These are phyloP conservation scores for Dipodascus geniculatus DNA, from an alignment of 805 yeast genomes.

Conservation along the genomic window DNA sequence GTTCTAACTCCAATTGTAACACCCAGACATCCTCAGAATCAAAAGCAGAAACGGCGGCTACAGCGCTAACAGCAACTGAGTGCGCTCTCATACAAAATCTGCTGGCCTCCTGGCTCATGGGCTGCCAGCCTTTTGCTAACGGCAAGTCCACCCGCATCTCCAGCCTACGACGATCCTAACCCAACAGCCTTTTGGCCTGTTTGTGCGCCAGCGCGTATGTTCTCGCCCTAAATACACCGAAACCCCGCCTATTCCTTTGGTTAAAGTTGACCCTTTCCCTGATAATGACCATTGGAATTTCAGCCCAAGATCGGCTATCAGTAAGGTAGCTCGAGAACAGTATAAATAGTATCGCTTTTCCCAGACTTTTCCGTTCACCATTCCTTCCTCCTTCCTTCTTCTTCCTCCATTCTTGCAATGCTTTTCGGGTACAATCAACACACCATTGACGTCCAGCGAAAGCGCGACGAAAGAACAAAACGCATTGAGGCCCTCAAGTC, in stretches of 20 bases:
- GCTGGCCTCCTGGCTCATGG: too few relatives aligned
- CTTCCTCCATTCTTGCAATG: neutral
- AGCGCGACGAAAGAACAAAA: constrained; percentile 25
- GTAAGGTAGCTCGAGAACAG: neutral
- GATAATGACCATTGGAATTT: neutral
- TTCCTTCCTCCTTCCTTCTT: neutral
- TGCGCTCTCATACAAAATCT: too few relatives aligned
- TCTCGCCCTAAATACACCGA: neutral
- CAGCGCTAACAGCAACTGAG: too few relatives aligned
- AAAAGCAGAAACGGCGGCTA: too few relatives aligned
- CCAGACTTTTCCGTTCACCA: neutral
- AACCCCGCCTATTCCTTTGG: neutral
- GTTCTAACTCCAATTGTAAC: too few relatives aligned
- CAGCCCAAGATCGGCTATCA: neutral
- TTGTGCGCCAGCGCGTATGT: too few relatives aligned
- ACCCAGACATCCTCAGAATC: too few relatives aligned
- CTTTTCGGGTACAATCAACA: neutral
- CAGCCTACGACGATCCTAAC: too few relatives aligned
- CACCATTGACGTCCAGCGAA: constrained; percentile 6
- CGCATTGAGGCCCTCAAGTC: constrained; percentile 27
- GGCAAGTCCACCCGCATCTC: neutral
- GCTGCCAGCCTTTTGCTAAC: neutral
- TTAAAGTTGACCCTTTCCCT: neutral
- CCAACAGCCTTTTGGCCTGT: too few relatives aligned
- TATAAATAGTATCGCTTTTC: neutral